Conservation (phyloP, 345 rosid species). For the Eucalyptus marginata region DNA sequence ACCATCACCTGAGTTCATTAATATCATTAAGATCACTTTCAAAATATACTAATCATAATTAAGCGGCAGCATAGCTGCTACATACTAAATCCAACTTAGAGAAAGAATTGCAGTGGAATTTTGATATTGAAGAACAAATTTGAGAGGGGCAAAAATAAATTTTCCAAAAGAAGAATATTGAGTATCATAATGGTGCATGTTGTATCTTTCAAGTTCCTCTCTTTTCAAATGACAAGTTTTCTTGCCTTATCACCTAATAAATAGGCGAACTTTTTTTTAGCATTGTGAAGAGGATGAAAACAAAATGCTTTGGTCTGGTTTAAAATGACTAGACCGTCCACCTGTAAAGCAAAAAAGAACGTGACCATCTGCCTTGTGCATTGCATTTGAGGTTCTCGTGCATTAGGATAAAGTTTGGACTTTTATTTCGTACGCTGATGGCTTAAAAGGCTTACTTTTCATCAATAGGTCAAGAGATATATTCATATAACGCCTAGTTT, state of each 20-base stretch:
- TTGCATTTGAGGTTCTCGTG: not conserved
- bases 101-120: not conserved
- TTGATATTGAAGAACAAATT: not conserved
- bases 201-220: not conserved
- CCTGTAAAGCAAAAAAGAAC: not conserved
- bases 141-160: not conserved
- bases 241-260: not conserved
- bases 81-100: not conserved
- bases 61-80: not conserved
- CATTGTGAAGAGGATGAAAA: not conserved
- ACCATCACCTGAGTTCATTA: no score
- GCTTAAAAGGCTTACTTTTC: not conserved
- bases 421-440: not conserved
- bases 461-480: not conserved
- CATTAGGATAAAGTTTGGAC: not conserved
- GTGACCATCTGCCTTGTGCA: not conserved
- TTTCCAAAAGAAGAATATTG: not conserved
- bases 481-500: not conserved
- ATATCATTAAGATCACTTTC: no score
- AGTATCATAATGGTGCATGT: not conserved
- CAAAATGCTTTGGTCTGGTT: not conserved
- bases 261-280: not conserved
- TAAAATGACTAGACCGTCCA: not conserved
- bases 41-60: no score
- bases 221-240: not conserved